Conservation (phyloP, 225 moss, liverwort and hornwort genomes). For the Neckera pumila region DNA sequence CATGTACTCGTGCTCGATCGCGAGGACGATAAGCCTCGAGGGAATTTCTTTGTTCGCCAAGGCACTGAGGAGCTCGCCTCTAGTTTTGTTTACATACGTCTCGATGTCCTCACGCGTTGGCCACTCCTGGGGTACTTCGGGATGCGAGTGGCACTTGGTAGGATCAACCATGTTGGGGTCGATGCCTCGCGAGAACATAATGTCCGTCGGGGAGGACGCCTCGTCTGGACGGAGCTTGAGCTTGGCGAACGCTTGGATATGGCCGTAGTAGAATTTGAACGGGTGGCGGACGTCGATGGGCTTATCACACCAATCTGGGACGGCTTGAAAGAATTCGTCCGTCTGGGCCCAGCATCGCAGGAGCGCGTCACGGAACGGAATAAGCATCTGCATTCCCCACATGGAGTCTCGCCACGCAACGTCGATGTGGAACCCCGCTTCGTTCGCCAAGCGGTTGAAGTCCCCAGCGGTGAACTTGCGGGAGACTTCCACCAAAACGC, state of each 20-base stretch:
- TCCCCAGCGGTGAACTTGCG: constrained; percentile 61
- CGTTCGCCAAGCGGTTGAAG: constrained; percentile 55
- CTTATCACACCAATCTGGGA: constrained; percentile 64
- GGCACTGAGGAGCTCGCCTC: constrained; percentile 17
- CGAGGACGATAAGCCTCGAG: constrained; percentile 20
- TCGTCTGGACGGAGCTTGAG: constrained; percentile 39
- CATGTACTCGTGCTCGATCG: constrained; percentile 82
- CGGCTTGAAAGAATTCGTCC: constrained; percentile 46
- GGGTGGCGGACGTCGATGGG: constrained; percentile 87
- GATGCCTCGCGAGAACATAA: constrained; percentile 83
- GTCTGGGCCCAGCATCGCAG: constrained; percentile 61
- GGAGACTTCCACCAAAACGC: constrained; percentile 67
- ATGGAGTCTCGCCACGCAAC: constrained; percentile 62
- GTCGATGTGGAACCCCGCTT: constrained; percentile 51
- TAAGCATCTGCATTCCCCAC: constrained; percentile 70
- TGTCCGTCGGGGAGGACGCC: constrained; percentile 18
- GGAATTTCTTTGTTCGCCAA: neutral
- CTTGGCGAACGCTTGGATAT: constrained; percentile 66
- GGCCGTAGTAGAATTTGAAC: constrained; percentile 91
- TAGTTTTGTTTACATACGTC: constrained; percentile 21
- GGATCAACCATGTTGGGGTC: constrained; percentile 68
- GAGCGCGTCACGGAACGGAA: constrained; percentile 46
- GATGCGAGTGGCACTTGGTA: constrained; percentile 66
- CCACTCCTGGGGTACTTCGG: constrained; percentile 56
- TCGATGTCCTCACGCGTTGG: constrained; percentile 39